A percentile compares a stretch with the other conserved stretches of the same genome.
Evolutionary conservation across 306 rosid species (phyloP).

Genomic region (Vicia sativa): DNA sequence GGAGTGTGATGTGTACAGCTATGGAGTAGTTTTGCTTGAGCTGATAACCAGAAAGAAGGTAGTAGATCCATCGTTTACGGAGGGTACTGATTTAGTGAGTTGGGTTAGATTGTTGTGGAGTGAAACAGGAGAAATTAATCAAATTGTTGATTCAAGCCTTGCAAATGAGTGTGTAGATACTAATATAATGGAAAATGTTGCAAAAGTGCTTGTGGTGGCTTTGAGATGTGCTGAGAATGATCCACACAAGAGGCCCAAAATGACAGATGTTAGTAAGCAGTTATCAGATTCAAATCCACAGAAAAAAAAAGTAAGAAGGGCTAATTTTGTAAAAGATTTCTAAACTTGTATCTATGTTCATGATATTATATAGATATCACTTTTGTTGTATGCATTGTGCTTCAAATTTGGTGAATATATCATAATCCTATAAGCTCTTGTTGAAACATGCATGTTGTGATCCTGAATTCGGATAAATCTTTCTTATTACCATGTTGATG

Average conservation of each 20-base stretch:
- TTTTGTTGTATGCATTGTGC: constrained; percentile 12
- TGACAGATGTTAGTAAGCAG: constrained; percentile 58
- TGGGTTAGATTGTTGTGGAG: constrained; percentile 66
- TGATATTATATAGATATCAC: constrained; percentile 1
- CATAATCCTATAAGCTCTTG: not conserved
- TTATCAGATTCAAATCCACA: constrained; percentile 45
- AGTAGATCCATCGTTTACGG: constrained; percentile 52
- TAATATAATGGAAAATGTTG: constrained; percentile 47
- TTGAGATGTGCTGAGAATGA: constrained; percentile 64
- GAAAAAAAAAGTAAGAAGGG: constrained; percentile 31
- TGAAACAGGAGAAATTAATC: constrained; percentile 46
- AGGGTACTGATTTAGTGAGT: constrained; percentile 45
- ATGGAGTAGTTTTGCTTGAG: constrained; percentile 80
- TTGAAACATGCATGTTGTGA: too few relatives aligned
- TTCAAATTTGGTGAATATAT: not conserved
- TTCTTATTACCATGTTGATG: too few relatives aligned
- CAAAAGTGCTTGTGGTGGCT: constrained; percentile 53
- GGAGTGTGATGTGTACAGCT: constrained; percentile 79
- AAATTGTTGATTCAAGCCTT: constrained; percentile 62
- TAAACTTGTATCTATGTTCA: constrained; percentile 17
- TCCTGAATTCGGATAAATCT: too few relatives aligned
- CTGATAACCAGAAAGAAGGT: constrained; percentile 73
- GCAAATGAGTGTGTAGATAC: constrained; percentile 49
- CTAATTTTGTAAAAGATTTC: not conserved
- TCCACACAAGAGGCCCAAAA: constrained; percentile 62